phyloP scores from a whole-genome alignment of 768 basidiomycete genomes.

The Goffeauzyma gilvescens region DNA sequence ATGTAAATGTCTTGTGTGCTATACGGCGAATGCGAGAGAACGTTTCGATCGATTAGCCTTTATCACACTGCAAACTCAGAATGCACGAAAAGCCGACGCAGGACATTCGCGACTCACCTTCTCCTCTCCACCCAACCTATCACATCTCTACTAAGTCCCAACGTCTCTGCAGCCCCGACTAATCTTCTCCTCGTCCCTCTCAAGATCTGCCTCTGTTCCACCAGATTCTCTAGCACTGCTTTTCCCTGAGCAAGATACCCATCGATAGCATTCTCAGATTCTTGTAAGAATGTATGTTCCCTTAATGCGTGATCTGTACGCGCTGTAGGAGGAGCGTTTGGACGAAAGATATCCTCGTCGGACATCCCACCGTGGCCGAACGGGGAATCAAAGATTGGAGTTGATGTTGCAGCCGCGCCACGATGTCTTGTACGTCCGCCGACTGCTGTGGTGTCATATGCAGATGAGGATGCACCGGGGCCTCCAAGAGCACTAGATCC shows the following conservation, averaged over 20 bases:
- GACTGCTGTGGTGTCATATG: conserved; percentile 38
- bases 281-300: conserved; percentile 76
- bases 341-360: too few relatives aligned
- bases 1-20: conserved; percentile 94
- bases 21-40: conserved; percentile 1
- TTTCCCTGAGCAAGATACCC: conserved; percentile 81
- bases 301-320: conserved; percentile 63
- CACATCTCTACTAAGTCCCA: conserved; percentile 80
- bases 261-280: conserved; percentile 62
- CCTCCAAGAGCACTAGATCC: too few relatives aligned
- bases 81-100: too few relatives aligned
- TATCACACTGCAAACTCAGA: too few relatives aligned
- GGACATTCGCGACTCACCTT: conserved; percentile 42
- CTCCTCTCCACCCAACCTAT: conserved; percentile 94
- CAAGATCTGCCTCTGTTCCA: conserved; percentile 77
- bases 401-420: conserved; percentile 22
- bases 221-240: conserved; percentile 74
- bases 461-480: conserved; percentile 40
- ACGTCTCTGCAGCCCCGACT: conserved; percentile 75
- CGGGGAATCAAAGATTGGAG: conserved; percentile 51
- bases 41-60: too few relatives aligned
- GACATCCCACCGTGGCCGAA: conserved; percentile 34
- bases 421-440: conserved; percentile 13
- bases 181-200: conserved; percentile 74
- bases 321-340: conserved; percentile 39